Evolutionary conservation across 441 rosid genomes (phyloP).

Genomic region (Rhodomyrtus psidioides): DNA sequence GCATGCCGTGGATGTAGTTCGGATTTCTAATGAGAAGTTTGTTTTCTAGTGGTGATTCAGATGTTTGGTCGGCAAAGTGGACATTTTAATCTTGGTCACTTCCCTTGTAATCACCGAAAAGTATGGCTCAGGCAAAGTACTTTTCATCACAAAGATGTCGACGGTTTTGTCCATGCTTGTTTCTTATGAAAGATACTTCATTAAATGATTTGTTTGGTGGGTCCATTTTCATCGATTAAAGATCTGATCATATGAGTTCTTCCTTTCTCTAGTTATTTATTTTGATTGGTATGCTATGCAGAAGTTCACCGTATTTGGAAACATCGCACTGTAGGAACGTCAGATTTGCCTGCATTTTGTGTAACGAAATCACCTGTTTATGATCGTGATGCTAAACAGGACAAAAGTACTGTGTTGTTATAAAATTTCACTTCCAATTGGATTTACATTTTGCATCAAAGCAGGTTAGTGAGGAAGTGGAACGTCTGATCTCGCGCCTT

Average conservation of each 20-base stretch:
- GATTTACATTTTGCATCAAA: not conserved
- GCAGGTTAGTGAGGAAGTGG: not conserved
- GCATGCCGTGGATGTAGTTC: not conserved
- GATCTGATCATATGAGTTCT: no score
- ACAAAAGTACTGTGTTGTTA: not conserved
- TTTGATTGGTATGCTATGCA: no score
- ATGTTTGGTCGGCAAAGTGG: not conserved
- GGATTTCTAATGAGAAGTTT: not conserved
- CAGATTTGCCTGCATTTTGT: not conserved
- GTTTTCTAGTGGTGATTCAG: not conserved
- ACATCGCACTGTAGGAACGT: not conserved
- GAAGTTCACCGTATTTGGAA: no score
- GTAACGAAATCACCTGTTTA: not conserved
- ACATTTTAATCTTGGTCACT: not conserved
- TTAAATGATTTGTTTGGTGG: no score
- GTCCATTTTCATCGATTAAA: no score
- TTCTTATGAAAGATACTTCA: not conserved
- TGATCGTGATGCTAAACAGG: not conserved
- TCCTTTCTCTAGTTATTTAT: no score
- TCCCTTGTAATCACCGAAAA: not conserved
- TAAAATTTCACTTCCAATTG: not conserved
- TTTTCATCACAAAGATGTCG: not conserved
- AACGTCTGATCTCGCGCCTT: not conserved
- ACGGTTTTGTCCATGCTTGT: not conserved
- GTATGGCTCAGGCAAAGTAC: not conserved